Conservation (phyloP, 108 stramenopile genomes). For the Cyclotella choctawhatcheeana region DNA sequence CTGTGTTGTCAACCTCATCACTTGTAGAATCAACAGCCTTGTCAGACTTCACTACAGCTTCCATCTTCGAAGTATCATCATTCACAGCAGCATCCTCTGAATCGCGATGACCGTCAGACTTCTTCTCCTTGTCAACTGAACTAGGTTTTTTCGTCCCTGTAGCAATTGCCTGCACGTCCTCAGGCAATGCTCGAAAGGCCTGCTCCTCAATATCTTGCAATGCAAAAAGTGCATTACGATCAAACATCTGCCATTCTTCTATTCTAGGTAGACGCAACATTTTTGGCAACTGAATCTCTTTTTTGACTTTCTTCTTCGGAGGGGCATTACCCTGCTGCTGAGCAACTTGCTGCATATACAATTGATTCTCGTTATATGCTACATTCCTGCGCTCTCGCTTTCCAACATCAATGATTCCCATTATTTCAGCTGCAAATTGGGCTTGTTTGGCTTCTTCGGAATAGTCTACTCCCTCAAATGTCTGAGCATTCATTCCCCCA, state of each 20-base stretch:
- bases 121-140: neutral
- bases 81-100: conserved; percentile 18
- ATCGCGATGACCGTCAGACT: neutral
- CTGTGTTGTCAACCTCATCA: conserved; percentile 27
- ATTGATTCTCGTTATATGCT: conserved; percentile 82
- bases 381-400: conserved; percentile 89
- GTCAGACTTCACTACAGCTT: conserved; percentile 7
- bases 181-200: conserved; percentile 70
- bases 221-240: conserved; percentile 73
- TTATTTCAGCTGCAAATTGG: conserved; percentile 63
- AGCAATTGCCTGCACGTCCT: conserved; percentile 52
- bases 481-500: conserved; percentile 84
- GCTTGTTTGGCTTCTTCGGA: conserved; percentile 63
- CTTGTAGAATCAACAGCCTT: neutral
- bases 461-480: conserved; percentile 98
- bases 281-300: conserved; percentile 86
- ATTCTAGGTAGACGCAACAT: conserved; percentile 89
- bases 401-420: conserved; percentile 91
- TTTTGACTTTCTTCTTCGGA: conserved; percentile 65
- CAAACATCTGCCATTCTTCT: conserved; percentile 98
- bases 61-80: conserved; percentile 1
- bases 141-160: conserved; percentile 18
- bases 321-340: conserved; percentile 55
- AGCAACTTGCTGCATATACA: conserved; percentile 77
- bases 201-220: conserved; percentile 86